Percentiles rank a stretch among this genome's conserved stretches.
Evolutionary conservation across 2,329 filamentous ascomycete genomes (phyloP).

Genomic region (Xylariaceae sp.): DNA sequence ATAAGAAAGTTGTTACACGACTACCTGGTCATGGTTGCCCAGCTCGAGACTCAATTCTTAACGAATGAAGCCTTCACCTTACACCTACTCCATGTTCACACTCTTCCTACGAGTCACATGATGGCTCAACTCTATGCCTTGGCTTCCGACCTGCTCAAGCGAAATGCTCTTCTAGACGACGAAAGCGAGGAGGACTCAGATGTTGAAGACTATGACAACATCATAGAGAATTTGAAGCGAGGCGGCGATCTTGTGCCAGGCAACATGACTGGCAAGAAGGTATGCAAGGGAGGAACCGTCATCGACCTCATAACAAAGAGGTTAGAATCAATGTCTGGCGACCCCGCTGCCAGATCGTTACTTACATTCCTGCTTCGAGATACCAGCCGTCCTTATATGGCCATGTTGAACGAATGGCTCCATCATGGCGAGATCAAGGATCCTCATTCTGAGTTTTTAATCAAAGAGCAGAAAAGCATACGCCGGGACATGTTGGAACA

Average conservation of each 20-base stretch:
- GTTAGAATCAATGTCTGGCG: constrained; percentile 85
- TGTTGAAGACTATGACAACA: constrained; percentile 84
- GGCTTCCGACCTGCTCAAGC: constrained; percentile 80
- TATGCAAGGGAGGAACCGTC: constrained; percentile 96
- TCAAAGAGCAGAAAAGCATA: constrained; percentile 95
- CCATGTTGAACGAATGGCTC: constrained; percentile 97
- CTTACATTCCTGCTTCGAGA: constrained; percentile 80
- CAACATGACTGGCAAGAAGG: constrained; percentile 79
- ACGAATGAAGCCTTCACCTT: constrained; percentile 87
- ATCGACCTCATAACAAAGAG: constrained; percentile 80
- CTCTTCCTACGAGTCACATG: constrained; percentile 85
- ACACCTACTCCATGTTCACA: constrained; percentile 89
- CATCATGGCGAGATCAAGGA: constrained; percentile 95
- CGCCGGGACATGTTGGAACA: constrained; percentile 84
- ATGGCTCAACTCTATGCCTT: constrained; percentile 85
- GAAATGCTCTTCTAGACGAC: constrained; percentile 82
- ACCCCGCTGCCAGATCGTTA: constrained; percentile 79
- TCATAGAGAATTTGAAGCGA: constrained; percentile 83
- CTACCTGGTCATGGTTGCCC: constrained; percentile 87
- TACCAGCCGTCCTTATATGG: constrained; percentile 91
- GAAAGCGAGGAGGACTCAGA: constrained; percentile 69
- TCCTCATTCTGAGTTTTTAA: constrained; percentile 86
- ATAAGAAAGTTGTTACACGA: constrained; percentile 89
- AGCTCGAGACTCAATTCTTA: constrained; percentile 88
- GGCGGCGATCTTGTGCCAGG: constrained; percentile 77